Evolutionary conservation across 495 filamentous ascomycete genomes (phyloP).

Genomic region (Pseudomonodictys pantanalensis): DNA sequence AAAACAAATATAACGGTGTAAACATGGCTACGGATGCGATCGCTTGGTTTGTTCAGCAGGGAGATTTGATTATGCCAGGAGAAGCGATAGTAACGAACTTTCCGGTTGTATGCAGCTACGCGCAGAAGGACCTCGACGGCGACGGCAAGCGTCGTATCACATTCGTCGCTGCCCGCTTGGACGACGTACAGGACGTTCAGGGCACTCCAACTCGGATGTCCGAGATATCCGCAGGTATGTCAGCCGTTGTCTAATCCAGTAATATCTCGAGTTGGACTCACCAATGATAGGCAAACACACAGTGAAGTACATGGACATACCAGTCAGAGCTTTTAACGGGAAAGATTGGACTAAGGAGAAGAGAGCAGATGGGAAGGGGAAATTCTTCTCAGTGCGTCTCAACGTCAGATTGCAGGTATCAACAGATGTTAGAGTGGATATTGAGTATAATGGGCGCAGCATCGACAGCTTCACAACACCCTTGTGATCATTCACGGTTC

Average conservation of each 20-base stretch:
- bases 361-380: not conserved
- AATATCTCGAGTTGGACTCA: not conserved
- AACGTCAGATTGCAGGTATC: not conserved
- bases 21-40: not conserved
- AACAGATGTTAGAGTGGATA: not conserved
- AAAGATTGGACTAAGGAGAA: not conserved
- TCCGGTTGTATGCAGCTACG: not conserved
- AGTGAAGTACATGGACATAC: not conserved
- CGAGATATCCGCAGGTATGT: not conserved
- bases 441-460: slow-evolving; percentile 3
- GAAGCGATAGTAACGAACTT: not conserved
- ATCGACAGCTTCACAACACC: too few relatives aligned
- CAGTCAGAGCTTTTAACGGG: not conserved
- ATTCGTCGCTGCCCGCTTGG: not conserved
- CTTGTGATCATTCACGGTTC: too few relatives aligned
- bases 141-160: not conserved
- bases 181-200: too few relatives aligned
- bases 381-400: not conserved
- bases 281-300: not conserved
- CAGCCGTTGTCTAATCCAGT: not conserved
- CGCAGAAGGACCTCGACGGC: not conserved
- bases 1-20: not conserved
- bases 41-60: not conserved
- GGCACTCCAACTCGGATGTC: not conserved
- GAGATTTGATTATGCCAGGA: not conserved